Evolutionary conservation across 176 grass and related monocot genomes (phyloP), one percentile per base, ranked within the genome.

Genomic region (Oryza punctata): DNA sequence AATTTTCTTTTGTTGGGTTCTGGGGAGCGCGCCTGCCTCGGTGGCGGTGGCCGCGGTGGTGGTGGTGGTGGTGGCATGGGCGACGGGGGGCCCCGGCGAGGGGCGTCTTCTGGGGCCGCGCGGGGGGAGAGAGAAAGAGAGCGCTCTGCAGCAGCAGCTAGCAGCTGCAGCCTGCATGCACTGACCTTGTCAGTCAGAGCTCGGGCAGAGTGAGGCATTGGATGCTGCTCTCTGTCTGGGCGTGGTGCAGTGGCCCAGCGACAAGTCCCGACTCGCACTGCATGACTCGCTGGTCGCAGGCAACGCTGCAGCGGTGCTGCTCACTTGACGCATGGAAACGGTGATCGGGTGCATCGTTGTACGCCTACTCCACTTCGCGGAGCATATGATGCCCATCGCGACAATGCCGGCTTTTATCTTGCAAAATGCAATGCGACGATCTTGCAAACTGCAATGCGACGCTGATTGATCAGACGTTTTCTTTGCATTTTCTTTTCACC

Each of bases 161-260:
- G 78, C 32, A 9, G 75, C 37, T 76, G 74, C 54, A 63, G 50
- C 78, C 78, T 73, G 81, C 63, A 61, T 19, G 70, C 70, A 77
- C 87, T 82, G 88, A 86, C 84, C 2, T 73, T 74, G 59, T 74
- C 81, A 83, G 78, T 73, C 35, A 71, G 83, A 44, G 44, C 67
- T 90, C 38, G 78, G 83, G 88, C 83, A 86, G 83, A 7, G 83
- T 49, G 88, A 61, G 72, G 83, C 88, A 76, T 86, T 78, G 83
- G 83, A 90, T 82, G 83, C 88, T 77, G 71, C 71, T 24, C 52
- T 21, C 65, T 85, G 77, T 52, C 88, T 71, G 37, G 7, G 82
- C 70, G 70, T 88, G 81, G 81, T 11, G 78, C 72, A 27, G 69
- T 32, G 37, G 63, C 70, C 27, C 68, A 43, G 59, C 46, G 29